phyloP scores from a whole-genome alignment of 2,329 filamentous ascomycete genomes.

The Cercospora canescens region DNA sequence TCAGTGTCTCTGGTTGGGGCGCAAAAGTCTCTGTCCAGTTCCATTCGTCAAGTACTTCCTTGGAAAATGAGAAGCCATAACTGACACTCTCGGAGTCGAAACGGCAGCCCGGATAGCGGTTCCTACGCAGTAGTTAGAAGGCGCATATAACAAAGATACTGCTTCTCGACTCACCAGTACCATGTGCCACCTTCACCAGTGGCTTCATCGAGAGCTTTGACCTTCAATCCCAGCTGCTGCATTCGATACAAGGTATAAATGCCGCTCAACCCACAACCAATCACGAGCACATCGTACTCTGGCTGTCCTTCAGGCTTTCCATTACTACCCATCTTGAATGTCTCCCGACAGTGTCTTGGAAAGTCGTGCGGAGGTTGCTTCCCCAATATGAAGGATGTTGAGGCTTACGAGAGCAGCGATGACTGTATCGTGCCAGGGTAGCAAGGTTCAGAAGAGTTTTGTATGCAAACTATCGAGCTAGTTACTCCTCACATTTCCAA shows the following conservation, averaged over 20 bases:
- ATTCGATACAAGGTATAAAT: slow-evolving; percentile 46
- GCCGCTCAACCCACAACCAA: slow-evolving; percentile 45
- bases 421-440: background rate
- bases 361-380: background rate
- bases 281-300: slow-evolving; percentile 41
- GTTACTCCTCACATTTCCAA: background rate
- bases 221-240: slow-evolving; percentile 40
- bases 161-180: slow-evolving; percentile 26
- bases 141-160: background rate
- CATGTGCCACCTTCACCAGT: slow-evolving; percentile 49
- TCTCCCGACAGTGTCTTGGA: background rate
- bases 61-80: slow-evolving; percentile 46
- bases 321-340: slow-evolving; percentile 16
- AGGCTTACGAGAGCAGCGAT: background rate
- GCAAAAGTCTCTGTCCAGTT: slow-evolving; percentile 40
- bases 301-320: background rate
- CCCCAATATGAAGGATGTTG: background rate
- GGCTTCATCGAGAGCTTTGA: slow-evolving; percentile 44
- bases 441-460: background rate
- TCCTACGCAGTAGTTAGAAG: slow-evolving; percentile 32
- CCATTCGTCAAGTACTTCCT: slow-evolving; percentile 47
- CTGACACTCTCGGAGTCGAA: slow-evolving; percentile 49
- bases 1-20: slow-evolving; percentile 46
- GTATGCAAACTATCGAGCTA: background rate
- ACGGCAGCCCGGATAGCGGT: slow-evolving; percentile 48